Evolutionary conservation across 345 rosid species (phyloP).

Genomic region (Orychophragmus violaceus): DNA sequence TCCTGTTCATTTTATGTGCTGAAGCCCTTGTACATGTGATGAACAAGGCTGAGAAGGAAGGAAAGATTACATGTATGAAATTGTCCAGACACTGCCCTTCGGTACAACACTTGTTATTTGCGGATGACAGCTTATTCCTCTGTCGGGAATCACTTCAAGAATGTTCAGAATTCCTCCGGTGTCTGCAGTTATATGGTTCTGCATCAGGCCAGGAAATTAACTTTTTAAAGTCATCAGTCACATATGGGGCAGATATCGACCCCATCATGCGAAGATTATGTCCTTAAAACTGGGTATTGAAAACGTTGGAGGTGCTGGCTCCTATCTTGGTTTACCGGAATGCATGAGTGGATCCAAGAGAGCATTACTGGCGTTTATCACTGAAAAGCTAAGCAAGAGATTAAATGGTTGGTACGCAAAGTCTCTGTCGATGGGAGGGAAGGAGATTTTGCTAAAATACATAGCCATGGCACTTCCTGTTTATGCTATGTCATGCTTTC

Average conservation of each 20-base stretch:
- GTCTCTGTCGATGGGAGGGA: too few species aligned
- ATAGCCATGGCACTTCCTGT: too few species aligned
- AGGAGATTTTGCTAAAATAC: too few species aligned
- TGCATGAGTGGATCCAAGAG: neutral
- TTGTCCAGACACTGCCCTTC: neutral
- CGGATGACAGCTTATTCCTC: neutral
- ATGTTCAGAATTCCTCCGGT: neutral
- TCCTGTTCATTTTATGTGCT: neutral
- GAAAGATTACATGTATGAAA: neutral
- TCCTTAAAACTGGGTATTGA: neutral
- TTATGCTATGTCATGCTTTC: too few species aligned
- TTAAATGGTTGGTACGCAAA: too few species aligned
- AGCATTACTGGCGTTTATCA: too few species aligned
- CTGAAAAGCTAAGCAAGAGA: too few species aligned
- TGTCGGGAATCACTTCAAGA: neutral
- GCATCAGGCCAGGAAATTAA: neutral
- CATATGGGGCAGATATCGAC: neutral
- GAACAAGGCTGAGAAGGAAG: neutral
- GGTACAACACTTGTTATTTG: neutral
- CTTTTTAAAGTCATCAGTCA: neutral
- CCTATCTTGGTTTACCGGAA: neutral
- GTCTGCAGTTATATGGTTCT: neutral
- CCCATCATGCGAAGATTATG: neutral
- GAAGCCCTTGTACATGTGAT: neutral
- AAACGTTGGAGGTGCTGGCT: neutral